Conservation (phyloP, 1,139 yeast species). For the Pneumocystis jirovecii region DNA sequence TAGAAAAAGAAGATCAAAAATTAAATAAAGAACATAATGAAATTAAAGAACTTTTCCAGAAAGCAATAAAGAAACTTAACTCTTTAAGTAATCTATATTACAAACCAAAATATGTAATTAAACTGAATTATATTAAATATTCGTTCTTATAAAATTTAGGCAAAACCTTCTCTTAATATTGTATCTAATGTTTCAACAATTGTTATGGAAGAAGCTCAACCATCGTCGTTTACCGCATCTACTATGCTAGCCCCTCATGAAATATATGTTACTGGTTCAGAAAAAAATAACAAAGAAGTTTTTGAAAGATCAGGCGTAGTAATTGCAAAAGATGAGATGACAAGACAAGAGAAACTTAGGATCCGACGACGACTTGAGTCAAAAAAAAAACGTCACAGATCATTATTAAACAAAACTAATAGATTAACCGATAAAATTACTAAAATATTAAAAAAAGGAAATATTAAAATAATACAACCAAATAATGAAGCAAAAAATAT, state of each 20-base stretch:
- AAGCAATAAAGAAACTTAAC: constrained; percentile 60
- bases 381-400: constrained; percentile 31
- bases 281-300: constrained; percentile 40
- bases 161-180: constrained; percentile 41
- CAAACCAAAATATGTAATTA: constrained; percentile 79
- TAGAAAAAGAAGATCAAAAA: constrained; percentile 35
- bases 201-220: constrained; percentile 93
- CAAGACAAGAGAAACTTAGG: constrained; percentile 75
- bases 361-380: constrained; percentile 77
- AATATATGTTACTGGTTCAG: constrained; percentile 46
- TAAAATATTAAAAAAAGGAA: constrained; percentile 7
- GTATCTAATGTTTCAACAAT: constrained; percentile 70
- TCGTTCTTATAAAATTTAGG: neutral
- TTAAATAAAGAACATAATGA: constrained; percentile 64
- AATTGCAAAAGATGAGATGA: constrained; percentile 67
- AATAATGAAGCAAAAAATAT: neutral
- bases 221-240: constrained; percentile 60
- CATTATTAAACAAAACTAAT: constrained; percentile 36
- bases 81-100: constrained; percentile 84
- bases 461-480: constrained; percentile 28
- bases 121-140: constrained; percentile 18
- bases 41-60: constrained; percentile 48
- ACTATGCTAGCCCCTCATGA: constrained; percentile 92
- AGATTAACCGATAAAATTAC: constrained; percentile 29
- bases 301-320: constrained; percentile 67